These are phyloP conservation scores for Botrytis byssoidea DNA, from an alignment of 2,329 filamentous ascomycete species.

Conservation along the genomic window DNA sequence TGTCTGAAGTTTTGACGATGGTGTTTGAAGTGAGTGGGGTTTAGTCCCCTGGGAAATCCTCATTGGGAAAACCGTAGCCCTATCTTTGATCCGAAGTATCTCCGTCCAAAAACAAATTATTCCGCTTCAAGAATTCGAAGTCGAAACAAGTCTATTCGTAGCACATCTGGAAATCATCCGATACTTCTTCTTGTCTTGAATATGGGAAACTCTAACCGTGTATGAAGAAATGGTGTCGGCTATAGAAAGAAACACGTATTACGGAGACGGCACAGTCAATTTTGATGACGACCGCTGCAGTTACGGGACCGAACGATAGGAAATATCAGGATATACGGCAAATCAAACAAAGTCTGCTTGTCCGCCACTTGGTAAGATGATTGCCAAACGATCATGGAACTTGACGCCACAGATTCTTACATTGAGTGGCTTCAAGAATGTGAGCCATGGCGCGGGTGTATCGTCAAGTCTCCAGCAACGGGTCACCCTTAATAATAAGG, in stretches of 20 bases:
- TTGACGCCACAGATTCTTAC: not conserved
- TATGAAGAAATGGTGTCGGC: not conserved
- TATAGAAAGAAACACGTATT: not conserved
- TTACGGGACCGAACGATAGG: not conserved
- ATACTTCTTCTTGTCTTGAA: not conserved
- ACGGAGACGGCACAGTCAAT: not conserved
- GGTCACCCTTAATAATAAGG: not conserved
- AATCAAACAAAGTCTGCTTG: not conserved
- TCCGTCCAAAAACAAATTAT: not conserved
- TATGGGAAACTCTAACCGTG: not conserved
- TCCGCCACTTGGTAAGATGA: not conserved
- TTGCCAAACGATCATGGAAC: not conserved
- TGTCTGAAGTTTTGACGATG: slow-evolving; percentile 15
- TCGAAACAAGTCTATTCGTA: not conserved
- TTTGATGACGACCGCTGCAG: not conserved
- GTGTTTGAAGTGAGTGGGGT: slow-evolving; percentile 13
- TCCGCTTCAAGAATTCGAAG: not conserved
- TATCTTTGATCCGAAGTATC: not conserved
- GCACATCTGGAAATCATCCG: not conserved
- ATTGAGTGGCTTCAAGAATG: not conserved
- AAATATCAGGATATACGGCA: not conserved
- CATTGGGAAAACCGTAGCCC: not conserved
- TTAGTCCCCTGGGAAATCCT: not conserved
- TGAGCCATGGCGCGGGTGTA: not conserved
- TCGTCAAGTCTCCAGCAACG: not conserved